phyloP scores from a whole-genome alignment of 495 filamentous ascomycete species.

The Aspergillus hancockii region DNA sequence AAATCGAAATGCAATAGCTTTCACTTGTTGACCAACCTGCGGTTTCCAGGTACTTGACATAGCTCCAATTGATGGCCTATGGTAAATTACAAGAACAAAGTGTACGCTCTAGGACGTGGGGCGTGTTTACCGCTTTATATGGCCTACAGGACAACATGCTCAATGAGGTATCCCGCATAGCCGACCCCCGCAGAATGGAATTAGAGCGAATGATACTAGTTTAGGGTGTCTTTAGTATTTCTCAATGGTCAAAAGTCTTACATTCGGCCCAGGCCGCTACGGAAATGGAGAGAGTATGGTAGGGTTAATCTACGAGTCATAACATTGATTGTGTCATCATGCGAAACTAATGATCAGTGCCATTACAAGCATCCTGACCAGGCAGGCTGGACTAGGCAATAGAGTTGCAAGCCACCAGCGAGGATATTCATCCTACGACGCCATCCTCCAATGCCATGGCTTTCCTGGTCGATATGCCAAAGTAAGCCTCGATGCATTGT shows the following conservation, averaged over 20 bases:
- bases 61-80: background rate
- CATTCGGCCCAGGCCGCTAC: background rate
- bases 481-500: background rate
- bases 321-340: background rate
- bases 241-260: background rate
- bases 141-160: background rate
- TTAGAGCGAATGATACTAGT: background rate
- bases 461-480: background rate
- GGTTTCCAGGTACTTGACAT: constrained; percentile 4
- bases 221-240: background rate
- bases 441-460: background rate
- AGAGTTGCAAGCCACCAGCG: background rate
- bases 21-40: background rate
- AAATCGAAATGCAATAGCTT: constrained; percentile 4
- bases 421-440: background rate
- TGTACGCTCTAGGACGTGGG: background rate
- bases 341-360: background rate
- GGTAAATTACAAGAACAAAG: background rate
- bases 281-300: too few species aligned
- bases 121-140: background rate
- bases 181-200: background rate
- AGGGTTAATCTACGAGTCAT: background rate
- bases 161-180: background rate
- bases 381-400: background rate
- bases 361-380: background rate